Percentiles rank a stretch among this genome's conserved stretches.
Conservation (phyloP, 2,329 filamentous ascomycete species). For the Microcyclospora pomicola region DNA sequence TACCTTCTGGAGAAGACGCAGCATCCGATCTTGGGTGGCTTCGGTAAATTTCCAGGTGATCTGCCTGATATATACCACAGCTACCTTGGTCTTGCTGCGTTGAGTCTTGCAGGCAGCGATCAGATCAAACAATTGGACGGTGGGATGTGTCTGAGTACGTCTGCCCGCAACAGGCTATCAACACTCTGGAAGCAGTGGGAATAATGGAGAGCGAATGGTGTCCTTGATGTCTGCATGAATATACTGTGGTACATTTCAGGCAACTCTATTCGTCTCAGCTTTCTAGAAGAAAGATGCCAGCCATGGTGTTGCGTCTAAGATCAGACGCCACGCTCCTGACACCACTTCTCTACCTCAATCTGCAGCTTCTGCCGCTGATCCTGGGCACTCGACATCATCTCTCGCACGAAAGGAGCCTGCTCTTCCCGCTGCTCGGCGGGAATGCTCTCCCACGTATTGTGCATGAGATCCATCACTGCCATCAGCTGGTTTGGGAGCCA, state of each 20-base stretch:
- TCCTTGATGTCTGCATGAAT: no score
- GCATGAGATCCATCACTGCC: conserved; percentile 61
- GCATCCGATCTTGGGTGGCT: conserved; percentile 51
- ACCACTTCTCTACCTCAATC: conserved; percentile 67
- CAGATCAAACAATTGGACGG: conserved; percentile 65
- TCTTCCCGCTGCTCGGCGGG: conserved; percentile 6
- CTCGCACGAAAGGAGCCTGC: conserved; percentile 11
- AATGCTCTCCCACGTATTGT: conserved; percentile 36
- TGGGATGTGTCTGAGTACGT: conserved; percentile 58
- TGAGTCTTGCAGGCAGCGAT: conserved; percentile 46
- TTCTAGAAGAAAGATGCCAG: no score
- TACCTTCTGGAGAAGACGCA: conserved; percentile 80
- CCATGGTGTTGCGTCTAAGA: no score
- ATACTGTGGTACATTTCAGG: no score
- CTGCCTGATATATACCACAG: conserved; percentile 66
- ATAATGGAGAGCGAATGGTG: not conserved
- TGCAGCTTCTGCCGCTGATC: conserved; percentile 51
- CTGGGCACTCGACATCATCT: conserved; percentile 53
- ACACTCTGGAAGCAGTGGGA: conserved; percentile 14
- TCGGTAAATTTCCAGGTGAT: conserved; percentile 33
- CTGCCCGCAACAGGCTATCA: conserved; percentile 26
- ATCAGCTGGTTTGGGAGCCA: conserved; percentile 73
- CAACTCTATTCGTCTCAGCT: no score
- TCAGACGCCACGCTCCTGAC: conserved; percentile 19
- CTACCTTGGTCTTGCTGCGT: conserved; percentile 70